These are phyloP conservation scores for Rostrohypoxylon terebratum DNA, from an alignment of 495 filamentous ascomycete species.

Conservation along the genomic window DNA sequence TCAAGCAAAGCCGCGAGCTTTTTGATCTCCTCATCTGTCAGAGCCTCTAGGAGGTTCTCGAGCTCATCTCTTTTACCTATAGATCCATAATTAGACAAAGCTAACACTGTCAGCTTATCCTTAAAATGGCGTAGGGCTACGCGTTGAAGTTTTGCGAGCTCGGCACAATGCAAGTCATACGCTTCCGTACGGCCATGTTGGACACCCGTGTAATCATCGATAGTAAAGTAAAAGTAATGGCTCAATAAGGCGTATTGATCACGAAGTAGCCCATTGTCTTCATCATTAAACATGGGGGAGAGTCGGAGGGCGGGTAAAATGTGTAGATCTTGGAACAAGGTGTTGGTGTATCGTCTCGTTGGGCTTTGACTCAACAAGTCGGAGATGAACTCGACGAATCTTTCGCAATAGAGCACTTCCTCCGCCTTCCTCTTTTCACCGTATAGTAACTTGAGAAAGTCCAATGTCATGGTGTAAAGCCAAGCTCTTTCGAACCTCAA, in stretches of 20 bases:
- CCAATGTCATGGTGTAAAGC: constrained; percentile 87
- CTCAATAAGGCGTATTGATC: constrained; percentile 82
- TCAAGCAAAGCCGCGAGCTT: constrained; percentile 77
- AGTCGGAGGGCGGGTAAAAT: constrained; percentile 83
- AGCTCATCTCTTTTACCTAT: constrained; percentile 84
- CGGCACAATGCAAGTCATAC: constrained; percentile 80
- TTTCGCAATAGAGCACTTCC: constrained; percentile 86
- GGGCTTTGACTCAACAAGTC: constrained; percentile 95
- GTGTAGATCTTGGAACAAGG: constrained; percentile 90
- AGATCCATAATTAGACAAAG: constrained; percentile 90
- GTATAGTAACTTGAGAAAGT: constrained; percentile 83
- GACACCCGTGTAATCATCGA: constrained; percentile 89
- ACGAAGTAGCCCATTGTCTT: constrained; percentile 80
- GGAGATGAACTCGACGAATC: constrained; percentile 89
- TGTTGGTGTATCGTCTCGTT: constrained; percentile 93
- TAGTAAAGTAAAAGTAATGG: constrained; percentile 88
- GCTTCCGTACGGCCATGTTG: constrained; percentile 77
- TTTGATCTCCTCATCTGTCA: constrained; percentile 79
- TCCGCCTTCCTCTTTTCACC: constrained; percentile 66
- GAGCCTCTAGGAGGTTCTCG: constrained; percentile 75
- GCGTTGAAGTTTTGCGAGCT: constrained; percentile 83
- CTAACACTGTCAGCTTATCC: constrained; percentile 88
- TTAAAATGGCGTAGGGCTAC: constrained; percentile 86
- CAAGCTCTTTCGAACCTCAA: constrained; percentile 93
- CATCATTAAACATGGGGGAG: constrained; percentile 79